These are phyloP conservation scores for Pittosporum tobira DNA, from an alignment of 129 eudicot species.

Conservation along the genomic window DNA sequence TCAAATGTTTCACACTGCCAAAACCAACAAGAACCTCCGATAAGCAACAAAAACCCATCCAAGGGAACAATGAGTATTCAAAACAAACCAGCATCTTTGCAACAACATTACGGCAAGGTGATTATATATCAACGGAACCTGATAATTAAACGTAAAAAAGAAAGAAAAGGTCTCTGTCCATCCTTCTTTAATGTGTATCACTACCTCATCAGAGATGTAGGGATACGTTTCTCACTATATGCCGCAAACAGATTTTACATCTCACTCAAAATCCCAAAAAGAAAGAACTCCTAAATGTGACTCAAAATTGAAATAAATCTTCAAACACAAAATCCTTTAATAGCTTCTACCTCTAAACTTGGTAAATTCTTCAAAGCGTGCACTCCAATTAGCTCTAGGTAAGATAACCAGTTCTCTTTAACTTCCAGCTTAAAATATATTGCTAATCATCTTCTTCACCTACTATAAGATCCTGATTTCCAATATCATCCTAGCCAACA, in stretches of 20 bases:
- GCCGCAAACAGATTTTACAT: constrained; percentile 65
- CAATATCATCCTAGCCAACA: constrained; percentile 31
- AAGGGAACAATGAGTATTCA: constrained; percentile 7
- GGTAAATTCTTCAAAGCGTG: constrained; percentile 20
- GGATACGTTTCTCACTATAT: constrained; percentile 49
- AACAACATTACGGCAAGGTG: constrained; percentile 16
- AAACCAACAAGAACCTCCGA: constrained; percentile 22
- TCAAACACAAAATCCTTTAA: constrained; percentile 32
- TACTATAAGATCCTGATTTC: constrained; percentile 21
- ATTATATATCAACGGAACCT: constrained; percentile 7
- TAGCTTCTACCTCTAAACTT: constrained; percentile 38
- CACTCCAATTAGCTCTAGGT: constrained; percentile 30
- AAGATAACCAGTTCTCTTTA: constrained; percentile 18
- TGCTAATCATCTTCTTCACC: constrained; percentile 25
- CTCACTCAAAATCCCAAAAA: constrained; percentile 42
- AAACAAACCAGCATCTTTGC: constrained; percentile 12
- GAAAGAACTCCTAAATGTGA: constrained; percentile 28
- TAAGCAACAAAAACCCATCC: constrained; percentile 11
- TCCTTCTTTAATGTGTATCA: constrained; percentile 32
- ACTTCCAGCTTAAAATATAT: constrained; percentile 19
- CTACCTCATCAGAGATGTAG: constrained; percentile 39
- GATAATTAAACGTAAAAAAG: constrained; percentile 15
- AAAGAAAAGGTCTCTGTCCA: constrained; percentile 13
- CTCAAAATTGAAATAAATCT: constrained; percentile 35
- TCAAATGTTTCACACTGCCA: constrained; percentile 32